Conservation (phyloP, 352 stramenopile species). For the Globisporangium cederbergense region DNA sequence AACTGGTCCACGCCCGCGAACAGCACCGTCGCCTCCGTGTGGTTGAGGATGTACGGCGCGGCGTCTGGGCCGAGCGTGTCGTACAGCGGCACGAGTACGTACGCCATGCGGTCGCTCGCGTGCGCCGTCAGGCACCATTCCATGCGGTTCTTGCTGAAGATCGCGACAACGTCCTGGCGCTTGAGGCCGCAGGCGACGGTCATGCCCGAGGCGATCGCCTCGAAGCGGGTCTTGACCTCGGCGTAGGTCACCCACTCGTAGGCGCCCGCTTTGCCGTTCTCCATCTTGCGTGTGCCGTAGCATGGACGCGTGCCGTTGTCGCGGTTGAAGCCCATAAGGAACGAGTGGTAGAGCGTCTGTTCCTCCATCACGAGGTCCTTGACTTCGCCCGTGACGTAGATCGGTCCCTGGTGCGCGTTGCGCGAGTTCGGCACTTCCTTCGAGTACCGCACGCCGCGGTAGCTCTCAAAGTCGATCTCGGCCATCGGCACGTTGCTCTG, state of each 20-base stretch:
- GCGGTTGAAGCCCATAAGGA: slow-evolving; percentile 11
- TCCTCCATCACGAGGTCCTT: slow-evolving; percentile 8
- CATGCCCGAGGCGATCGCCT: slow-evolving; percentile 40
- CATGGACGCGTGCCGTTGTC: slow-evolving; percentile 25
- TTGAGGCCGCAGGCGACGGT: slow-evolving; percentile 24
- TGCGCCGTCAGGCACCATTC: slow-evolving; percentile 63
- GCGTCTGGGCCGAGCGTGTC: slow-evolving; percentile 74
- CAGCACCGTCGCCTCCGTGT: slow-evolving; percentile 59
- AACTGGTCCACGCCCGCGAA: slow-evolving; percentile 62
- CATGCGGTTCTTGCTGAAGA: slow-evolving; percentile 71
- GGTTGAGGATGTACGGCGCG: slow-evolving; percentile 70
- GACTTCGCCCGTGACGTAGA: slow-evolving; percentile 16
- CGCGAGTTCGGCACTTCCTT: slow-evolving; percentile 24
- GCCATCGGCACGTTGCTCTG: slow-evolving; percentile 39
- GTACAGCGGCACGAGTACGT: slow-evolving; percentile 71
- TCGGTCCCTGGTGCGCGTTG: slow-evolving; percentile 20
- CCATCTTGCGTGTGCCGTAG: slow-evolving; percentile 41
- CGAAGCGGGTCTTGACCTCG: slow-evolving; percentile 37
- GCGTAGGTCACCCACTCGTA: slow-evolving; percentile 65
- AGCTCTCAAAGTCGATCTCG: slow-evolving; percentile 50
- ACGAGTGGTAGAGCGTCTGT: slow-evolving; percentile 23
- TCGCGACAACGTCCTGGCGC: slow-evolving; percentile 51
- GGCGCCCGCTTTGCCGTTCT: slow-evolving; percentile 34
- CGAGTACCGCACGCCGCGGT: slow-evolving; percentile 23
- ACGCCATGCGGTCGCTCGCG: slow-evolving; percentile 62